phyloP scores from a whole-genome alignment of 2,329 filamentous ascomycete species.

The Exophiala mesophila region DNA sequence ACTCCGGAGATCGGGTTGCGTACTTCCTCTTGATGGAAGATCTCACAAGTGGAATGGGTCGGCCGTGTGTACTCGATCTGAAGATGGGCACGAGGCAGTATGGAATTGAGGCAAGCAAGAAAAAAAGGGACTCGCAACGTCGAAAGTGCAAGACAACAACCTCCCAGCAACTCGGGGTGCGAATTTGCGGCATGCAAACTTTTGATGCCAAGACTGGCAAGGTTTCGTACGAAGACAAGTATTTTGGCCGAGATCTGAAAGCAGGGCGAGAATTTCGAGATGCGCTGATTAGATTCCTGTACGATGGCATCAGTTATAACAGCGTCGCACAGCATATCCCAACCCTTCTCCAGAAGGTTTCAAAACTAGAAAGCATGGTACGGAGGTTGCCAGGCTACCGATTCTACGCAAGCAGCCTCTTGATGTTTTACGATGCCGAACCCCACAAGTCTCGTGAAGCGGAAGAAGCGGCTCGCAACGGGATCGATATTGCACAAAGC shows the following conservation, averaged over 20 bases:
- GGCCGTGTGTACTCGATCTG: slow-evolving; percentile 91
- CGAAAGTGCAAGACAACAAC: slow-evolving; percentile 91
- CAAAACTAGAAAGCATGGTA: slow-evolving; percentile 77
- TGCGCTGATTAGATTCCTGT: slow-evolving; percentile 82
- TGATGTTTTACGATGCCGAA: slow-evolving; percentile 95
- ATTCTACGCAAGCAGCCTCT: slow-evolving; percentile 88
- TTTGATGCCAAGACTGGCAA: slow-evolving; percentile 81
- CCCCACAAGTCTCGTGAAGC: slow-evolving; percentile 37
- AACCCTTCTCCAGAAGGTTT: slow-evolving; percentile 75
- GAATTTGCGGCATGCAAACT: slow-evolving; percentile 91
- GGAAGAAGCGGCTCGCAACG: slow-evolving; percentile 21
- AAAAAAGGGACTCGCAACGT: slow-evolving; percentile 89
- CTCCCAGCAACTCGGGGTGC: slow-evolving; percentile 82
- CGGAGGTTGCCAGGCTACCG: slow-evolving; percentile 75
- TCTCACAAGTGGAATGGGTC: slow-evolving; percentile 91
- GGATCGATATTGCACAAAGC: slow-evolving; percentile 23
- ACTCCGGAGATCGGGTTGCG: slow-evolving; percentile 61
- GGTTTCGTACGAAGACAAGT: slow-evolving; percentile 97
- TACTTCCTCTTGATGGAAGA: slow-evolving; percentile 93
- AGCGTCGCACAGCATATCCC: slow-evolving; percentile 86
- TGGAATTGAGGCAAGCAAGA: slow-evolving; percentile 82
- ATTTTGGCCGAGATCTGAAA: slow-evolving; percentile 84
- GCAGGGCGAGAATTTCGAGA: slow-evolving; percentile 84
- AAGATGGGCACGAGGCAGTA: slow-evolving; percentile 99
- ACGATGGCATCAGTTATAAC: slow-evolving; percentile 75